Percentiles rank a stretch among this genome's conserved stretches.
Conservation (phyloP, 2,329 filamentous ascomycete species). For the Corinectria fuckeliana region DNA sequence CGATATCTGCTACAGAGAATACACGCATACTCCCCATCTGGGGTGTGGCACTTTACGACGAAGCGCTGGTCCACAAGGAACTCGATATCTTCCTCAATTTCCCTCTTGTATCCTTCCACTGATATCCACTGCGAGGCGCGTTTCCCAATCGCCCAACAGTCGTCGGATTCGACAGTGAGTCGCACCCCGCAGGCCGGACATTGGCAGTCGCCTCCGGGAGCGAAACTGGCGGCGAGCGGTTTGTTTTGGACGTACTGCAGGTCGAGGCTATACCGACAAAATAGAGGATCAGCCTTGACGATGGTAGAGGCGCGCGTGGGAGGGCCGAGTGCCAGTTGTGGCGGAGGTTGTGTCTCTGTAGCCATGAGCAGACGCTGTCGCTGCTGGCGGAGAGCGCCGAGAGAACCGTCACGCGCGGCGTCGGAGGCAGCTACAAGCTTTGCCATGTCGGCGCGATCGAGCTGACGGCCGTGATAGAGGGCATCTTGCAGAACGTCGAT, state of each 20-base stretch:
- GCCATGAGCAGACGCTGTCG: constrained; percentile 25
- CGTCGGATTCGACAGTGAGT: constrained; percentile 26
- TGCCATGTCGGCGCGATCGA: constrained; percentile 33
- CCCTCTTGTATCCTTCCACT: constrained; percentile 22
- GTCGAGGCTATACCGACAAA: constrained; percentile 34
- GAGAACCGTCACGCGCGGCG: constrained; percentile 30
- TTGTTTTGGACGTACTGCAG: constrained; percentile 23
- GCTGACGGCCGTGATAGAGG: constrained; percentile 26
- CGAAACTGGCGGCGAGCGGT: constrained; percentile 27
- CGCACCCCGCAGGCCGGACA: constrained; percentile 31
- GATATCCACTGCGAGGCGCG: constrained; percentile 15
- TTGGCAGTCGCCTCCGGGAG: constrained; percentile 18
- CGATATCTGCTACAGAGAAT: constrained; percentile 31
- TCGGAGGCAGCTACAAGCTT: constrained; percentile 33
- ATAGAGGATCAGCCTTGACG: constrained; percentile 23
- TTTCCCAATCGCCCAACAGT: constrained; percentile 33
- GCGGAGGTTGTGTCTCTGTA: not conserved
- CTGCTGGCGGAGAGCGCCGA: constrained; percentile 31
- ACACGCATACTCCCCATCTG: constrained; percentile 34
- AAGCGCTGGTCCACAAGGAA: constrained; percentile 33
- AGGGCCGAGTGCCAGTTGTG: not conserved
- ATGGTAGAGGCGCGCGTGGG: constrained; percentile 13
- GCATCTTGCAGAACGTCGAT: constrained; percentile 36
- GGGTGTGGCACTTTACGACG: constrained; percentile 32
- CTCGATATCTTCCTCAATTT: constrained; percentile 34